A percentile compares a stretch with the other conserved stretches of the same genome.
These are phyloP conservation scores for Alternaria gaisen DNA, from an alignment of 2,329 filamentous ascomycete species.

Conservation along the genomic window DNA sequence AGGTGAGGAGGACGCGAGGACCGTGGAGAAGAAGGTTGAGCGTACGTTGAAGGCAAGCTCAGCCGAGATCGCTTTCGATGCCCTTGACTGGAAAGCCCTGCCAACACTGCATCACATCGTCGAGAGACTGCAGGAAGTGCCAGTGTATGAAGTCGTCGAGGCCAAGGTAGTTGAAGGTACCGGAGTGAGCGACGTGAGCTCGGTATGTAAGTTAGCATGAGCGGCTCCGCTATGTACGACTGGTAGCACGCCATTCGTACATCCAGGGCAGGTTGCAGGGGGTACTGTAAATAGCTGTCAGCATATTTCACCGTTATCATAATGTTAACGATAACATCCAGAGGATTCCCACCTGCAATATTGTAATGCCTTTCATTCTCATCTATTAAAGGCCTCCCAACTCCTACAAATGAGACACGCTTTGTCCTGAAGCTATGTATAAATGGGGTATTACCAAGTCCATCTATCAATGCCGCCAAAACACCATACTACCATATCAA, in stretches of 20 bases:
- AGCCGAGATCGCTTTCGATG: conserved; percentile 60
- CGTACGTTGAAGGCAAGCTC: conserved; percentile 51
- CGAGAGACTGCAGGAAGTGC: conserved; percentile 62
- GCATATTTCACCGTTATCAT: not conserved
- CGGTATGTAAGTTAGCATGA: conserved; percentile 27
- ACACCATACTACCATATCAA: conserved; percentile 14
- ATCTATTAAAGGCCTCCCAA: conserved; percentile 5
- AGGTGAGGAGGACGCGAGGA: conserved; percentile 42
- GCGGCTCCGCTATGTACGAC: not conserved
- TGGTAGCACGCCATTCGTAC: not conserved
- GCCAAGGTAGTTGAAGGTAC: conserved; percentile 65
- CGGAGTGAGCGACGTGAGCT: conserved; percentile 61
- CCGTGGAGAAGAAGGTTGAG: conserved; percentile 44
- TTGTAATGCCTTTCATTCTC: conserved; percentile 9
- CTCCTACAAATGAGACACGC: conserved; percentile 16
- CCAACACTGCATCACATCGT: conserved; percentile 70
- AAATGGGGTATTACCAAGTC: conserved; percentile 28
- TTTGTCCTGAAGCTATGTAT: conserved; percentile 16
- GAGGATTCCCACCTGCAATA: not conserved
- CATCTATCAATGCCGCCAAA: conserved; percentile 14
- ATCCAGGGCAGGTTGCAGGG: not conserved
- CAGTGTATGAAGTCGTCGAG: conserved; percentile 64
- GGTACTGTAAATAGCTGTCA: not conserved
- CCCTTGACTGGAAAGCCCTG: conserved; percentile 62
- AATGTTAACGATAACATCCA: not conserved